Conservation (phyloP, 2,329 filamentous ascomycete genomes). For the Pyrenophora seminiperda region DNA sequence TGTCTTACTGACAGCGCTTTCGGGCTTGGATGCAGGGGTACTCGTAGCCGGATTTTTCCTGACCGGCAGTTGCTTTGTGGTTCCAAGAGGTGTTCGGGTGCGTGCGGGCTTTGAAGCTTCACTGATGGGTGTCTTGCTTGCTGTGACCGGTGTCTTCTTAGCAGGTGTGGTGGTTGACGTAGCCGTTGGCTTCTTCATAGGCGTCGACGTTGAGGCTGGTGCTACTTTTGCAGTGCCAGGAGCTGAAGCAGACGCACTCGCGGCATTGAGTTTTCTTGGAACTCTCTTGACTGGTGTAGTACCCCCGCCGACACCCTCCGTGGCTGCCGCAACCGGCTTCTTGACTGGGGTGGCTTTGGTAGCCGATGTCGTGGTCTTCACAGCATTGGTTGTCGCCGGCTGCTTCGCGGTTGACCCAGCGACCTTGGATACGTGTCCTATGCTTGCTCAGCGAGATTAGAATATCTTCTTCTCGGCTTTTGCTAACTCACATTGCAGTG, state of each 20-base stretch:
- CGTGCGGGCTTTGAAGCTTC: conserved; percentile 23
- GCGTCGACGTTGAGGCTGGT: conserved; percentile 13
- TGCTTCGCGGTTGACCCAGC: conserved; percentile 36
- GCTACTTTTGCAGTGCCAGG: conserved; percentile 7
- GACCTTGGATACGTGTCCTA: conserved; percentile 38
- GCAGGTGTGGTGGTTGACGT: conserved; percentile 25
- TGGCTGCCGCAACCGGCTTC: conserved; percentile 15
- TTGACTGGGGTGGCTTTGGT: conserved; percentile 22
- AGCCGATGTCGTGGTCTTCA: conserved; percentile 23
- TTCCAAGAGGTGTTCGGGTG: conserved; percentile 22
- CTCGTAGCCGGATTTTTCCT: conserved; percentile 11
- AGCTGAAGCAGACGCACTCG: conserved; percentile 11
- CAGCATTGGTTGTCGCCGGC: conserved; percentile 26
- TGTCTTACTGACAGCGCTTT: conserved; percentile 21
- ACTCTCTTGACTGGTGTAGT: conserved; percentile 34
- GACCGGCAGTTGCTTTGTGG: conserved; percentile 26
- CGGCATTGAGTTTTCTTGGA: conserved; percentile 23
- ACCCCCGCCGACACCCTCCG: conserved; percentile 15
- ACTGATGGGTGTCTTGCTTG: conserved; percentile 25
- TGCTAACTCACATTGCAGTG: conserved; percentile 46
- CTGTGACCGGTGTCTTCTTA: conserved; percentile 25
- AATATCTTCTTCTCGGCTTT: background rate
- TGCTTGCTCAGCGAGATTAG: conserved; percentile 31
- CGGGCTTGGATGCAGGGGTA: conserved; percentile 11
- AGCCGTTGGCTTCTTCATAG: conserved; percentile 8